Conservation (phyloP, 2,329 filamentous ascomycete species). For the Scytalidium sp. region DNA sequence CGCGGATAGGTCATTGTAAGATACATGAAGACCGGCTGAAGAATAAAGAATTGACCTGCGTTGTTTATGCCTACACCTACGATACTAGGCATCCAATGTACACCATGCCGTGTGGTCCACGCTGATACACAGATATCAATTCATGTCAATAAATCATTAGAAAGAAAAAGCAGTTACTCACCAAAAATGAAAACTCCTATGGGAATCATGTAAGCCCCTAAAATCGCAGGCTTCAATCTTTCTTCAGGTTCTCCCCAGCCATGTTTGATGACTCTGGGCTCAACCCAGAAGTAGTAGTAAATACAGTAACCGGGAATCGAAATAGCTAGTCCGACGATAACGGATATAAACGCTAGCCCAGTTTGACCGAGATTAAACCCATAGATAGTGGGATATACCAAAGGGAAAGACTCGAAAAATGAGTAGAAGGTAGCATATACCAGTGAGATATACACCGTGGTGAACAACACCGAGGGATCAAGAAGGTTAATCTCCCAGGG, state of each 20-base stretch:
- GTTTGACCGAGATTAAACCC: constrained; percentile 53
- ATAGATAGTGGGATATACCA: constrained; percentile 59
- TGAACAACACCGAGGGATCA: constrained; percentile 58
- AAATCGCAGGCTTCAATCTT: constrained; percentile 50
- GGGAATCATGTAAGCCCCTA: constrained; percentile 46
- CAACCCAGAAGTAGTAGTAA: constrained; percentile 49
- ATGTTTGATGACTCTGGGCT: constrained; percentile 42
- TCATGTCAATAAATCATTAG: neutral
- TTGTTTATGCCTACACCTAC: constrained; percentile 52
- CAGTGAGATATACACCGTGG: constrained; percentile 56
- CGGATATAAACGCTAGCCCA: constrained; percentile 56
- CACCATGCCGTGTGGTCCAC: constrained; percentile 46
- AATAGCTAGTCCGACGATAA: constrained; percentile 51
- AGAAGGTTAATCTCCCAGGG: constrained; percentile 56
- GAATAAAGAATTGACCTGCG: constrained; percentile 45
- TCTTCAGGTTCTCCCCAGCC: constrained; percentile 50
- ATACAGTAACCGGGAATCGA: constrained; percentile 42
- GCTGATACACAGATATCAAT: too few relatives aligned
- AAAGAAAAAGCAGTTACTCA: neutral
- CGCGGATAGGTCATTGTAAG: constrained; percentile 49
- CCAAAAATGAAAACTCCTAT: constrained; percentile 56
- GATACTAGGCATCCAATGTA: constrained; percentile 52
- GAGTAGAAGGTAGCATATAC: constrained; percentile 59
- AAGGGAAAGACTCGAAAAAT: constrained; percentile 63
- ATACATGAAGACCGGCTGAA: constrained; percentile 57